phyloP scores from a whole-genome alignment of 805 yeast species.

The Lipomyces spencermartinsiae region DNA sequence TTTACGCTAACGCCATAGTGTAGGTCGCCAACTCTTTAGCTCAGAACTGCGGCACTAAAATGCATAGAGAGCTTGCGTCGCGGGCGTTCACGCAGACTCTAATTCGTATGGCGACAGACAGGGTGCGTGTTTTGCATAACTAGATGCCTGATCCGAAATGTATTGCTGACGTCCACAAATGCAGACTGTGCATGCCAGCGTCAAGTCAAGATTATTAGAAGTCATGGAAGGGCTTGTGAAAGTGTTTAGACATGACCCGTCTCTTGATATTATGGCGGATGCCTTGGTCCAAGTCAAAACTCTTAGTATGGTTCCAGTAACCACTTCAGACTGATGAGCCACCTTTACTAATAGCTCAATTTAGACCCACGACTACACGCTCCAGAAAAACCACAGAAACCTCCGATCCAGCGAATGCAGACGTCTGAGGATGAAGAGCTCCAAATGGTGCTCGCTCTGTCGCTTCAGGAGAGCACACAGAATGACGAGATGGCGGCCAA shows the following conservation, averaged over 20 bases:
- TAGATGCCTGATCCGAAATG: neutral
- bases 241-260: constrained; percentile 75
- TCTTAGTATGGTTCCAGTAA: constrained; percentile 42
- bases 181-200: constrained; percentile 62
- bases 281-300: constrained; percentile 58
- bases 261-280: constrained; percentile 70
- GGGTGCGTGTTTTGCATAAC: constrained; percentile 24
- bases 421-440: constrained; percentile 78
- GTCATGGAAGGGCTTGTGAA: constrained; percentile 69
- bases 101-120: constrained; percentile 58
- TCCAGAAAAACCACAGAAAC: constrained; percentile 68
- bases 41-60: constrained; percentile 77
- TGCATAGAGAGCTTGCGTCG: constrained; percentile 67
- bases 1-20: constrained; percentile 49
- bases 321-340: neutral
- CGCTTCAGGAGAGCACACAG: constrained; percentile 62
- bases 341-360: neutral
- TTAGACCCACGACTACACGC: constrained; percentile 48
- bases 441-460: constrained; percentile 73
- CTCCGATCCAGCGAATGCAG: constrained; percentile 31
- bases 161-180: constrained; percentile 2
- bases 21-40: constrained; percentile 62
- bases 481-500: constrained; percentile 16
- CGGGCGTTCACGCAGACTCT: constrained; percentile 58
- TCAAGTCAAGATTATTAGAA: constrained; percentile 69